A percentile compares a stretch with the other conserved stretches of the same genome.
Conservation (phyloP, 2,329 filamentous ascomycete species). For the Ophiostoma himal-ulmi region DNA sequence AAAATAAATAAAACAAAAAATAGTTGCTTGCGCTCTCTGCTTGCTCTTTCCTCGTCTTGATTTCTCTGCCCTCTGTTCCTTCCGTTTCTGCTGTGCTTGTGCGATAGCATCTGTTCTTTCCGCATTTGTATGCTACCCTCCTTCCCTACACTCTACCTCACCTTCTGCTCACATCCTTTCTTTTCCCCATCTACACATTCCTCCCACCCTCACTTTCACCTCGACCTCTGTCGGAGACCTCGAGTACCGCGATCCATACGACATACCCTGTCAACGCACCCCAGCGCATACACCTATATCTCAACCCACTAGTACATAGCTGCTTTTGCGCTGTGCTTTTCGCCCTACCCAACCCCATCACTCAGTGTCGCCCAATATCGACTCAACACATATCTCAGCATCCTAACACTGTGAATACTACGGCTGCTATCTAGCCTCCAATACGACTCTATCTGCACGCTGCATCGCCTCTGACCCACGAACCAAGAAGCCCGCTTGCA, state of each 20-base stretch:
- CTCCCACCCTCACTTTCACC: neutral
- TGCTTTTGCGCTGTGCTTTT: neutral
- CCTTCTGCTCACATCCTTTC: neutral
- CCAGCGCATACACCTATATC: neutral
- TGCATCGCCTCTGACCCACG: conserved; percentile 14
- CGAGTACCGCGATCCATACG: neutral
- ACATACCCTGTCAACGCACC: neutral
- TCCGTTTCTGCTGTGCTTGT: conserved; percentile 1
- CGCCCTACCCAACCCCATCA: neutral
- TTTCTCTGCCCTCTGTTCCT: conserved; percentile 13
- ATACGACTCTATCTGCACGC: conserved; percentile 7
- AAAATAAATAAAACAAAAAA: conserved; percentile 16
- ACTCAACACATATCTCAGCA: conserved; percentile 4
- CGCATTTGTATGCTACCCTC: neutral
- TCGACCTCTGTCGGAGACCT: neutral
- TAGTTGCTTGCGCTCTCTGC: neutral
- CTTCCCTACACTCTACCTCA: neutral
- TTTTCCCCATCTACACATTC: conserved; percentile 6
- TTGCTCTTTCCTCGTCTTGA: conserved; percentile 1
- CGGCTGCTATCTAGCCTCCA: neutral
- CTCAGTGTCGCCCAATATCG: neutral
- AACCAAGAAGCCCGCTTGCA: neutral
- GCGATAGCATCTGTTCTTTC: conserved; percentile 2
- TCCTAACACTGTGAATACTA: neutral
- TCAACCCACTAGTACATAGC: neutral